Base-by-base conservation (phyloP, 352 stramenopile genomes). In the Phytopythium montanum region DNA sequence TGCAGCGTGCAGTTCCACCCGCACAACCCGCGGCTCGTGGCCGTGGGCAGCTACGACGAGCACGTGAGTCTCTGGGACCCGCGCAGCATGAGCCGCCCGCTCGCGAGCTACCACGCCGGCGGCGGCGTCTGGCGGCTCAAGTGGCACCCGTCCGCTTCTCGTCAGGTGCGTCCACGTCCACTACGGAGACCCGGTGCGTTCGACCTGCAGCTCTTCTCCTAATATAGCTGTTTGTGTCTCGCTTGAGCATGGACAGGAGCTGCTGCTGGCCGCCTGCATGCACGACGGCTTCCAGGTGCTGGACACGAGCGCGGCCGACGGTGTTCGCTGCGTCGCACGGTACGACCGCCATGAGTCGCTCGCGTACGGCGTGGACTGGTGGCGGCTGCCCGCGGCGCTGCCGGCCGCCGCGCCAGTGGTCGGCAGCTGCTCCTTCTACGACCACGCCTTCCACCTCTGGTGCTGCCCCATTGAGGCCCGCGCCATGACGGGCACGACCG, bases 321-420 rank as follows among this genome's bases (percentile, higher is more conserved):
- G 29, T 53, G 31, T 61, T 55, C 19, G 54, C 54, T 39, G 64
- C 23, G 59, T 58, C 12, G 59, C 60, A 25, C 68, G 54, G 54
- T 93, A 95, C 56, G 68, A 82, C 33, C 63, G 60, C 28, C 85
- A 95, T 59, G 64, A 75, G 45, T 95, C 85, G 54, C 75, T 95
- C n/a, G 85, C 85, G 7, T 95, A 95, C 45, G 85, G 85, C 46
- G 81, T 91, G 23, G 85, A 95, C 63, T 95, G 85, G 85, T 93
- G 81, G 81, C 60, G 70, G 31, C 64, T 87, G 41, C 65, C 74
- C 5, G 10, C 26, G 14, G 72, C 73, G 14, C 59, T 92, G 21
- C 26, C 42, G 8, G 75, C 73, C 19, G 51, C 68, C 0, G 57
- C 65, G 39, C 82, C 79, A 0, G 75, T 91, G 7, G 58, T 95